Evolutionary conservation across 345 rosid genomes (phyloP).

Genomic region (Bruguiera parviflora): DNA sequence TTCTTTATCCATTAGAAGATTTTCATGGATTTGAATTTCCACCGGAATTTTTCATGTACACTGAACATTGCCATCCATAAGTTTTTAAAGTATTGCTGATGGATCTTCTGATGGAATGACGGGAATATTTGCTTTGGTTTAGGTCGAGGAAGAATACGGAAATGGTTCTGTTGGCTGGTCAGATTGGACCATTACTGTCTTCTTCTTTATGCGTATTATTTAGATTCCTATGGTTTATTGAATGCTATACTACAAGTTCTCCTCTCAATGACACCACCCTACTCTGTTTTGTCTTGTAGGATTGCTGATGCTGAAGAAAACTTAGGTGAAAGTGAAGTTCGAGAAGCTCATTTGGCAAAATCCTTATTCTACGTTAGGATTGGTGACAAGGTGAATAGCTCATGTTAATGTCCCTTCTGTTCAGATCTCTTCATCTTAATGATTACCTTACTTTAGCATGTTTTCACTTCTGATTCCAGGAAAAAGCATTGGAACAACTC

Average conservation of each 20-base stretch:
- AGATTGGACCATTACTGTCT: neutral
- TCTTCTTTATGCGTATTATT: neutral
- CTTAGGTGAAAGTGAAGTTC: conserved; percentile 96
- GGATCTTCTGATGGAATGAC: conserved; percentile 6
- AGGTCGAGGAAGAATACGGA: neutral
- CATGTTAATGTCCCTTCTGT: conserved; percentile 4
- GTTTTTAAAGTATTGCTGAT: neutral
- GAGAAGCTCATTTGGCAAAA: conserved; percentile 97
- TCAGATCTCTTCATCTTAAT: conserved; percentile 8
- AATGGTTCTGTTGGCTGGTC: neutral
- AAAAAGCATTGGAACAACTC: conserved; percentile 89
- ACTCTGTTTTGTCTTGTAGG: conserved; percentile 39
- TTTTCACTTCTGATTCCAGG: conserved; percentile 40
- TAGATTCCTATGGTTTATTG: neutral
- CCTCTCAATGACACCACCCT: neutral
- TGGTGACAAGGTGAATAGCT: conserved; percentile 68
- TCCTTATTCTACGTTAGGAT: conserved; percentile 79
- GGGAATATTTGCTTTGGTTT: neutral
- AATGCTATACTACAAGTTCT: neutral
- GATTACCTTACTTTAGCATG: conserved; percentile 9
- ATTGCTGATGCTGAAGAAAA: conserved; percentile 98
- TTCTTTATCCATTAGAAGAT: neutral
- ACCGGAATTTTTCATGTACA: neutral
- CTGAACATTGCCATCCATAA: neutral
- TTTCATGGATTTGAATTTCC: conserved; percentile 1